These are phyloP conservation scores for Wickerhamomyces sp. DNA, from an alignment of 1,139 yeast genomes.

Conservation along the genomic window DNA sequence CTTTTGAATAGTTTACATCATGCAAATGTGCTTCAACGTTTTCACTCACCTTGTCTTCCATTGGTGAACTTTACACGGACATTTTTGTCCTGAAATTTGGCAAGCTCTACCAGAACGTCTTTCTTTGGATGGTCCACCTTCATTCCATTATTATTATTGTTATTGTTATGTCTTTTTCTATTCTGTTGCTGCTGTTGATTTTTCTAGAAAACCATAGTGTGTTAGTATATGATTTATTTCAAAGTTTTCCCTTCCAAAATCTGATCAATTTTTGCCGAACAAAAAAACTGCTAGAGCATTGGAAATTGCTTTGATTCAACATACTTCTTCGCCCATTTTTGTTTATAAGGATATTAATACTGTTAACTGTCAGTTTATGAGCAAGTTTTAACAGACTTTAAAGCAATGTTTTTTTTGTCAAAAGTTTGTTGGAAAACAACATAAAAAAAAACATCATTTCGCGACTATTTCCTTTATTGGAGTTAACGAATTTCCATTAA, in stretches of 20 bases:
- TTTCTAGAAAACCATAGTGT: conserved; percentile 6
- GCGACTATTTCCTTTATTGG: background rate
- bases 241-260: too few relatives aligned
- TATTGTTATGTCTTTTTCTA: conserved; percentile 22
- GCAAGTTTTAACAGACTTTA: too few relatives aligned
- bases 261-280: too few relatives aligned
- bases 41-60: conserved; percentile 54
- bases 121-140: conserved; percentile 70
- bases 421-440: background rate
- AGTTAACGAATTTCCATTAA: too few relatives aligned
- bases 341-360: too few relatives aligned
- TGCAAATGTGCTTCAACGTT: too few relatives aligned
- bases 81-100: conserved; percentile 68
- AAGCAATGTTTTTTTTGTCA: too few relatives aligned
- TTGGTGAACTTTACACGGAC: conserved; percentile 81
- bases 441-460: background rate
- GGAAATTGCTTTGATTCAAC: background rate
- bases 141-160: conserved; percentile 36
- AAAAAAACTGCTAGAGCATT: too few relatives aligned
- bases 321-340: conserved; percentile 4
- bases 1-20: too few relatives aligned
- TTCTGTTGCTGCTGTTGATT: conserved; percentile 25
- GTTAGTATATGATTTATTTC: too few relatives aligned
- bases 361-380: too few relatives aligned
- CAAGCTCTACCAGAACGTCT: conserved; percentile 83